Conservation (phyloP, 768 basidiomycete species). For the Lentinula detonsa region DNA sequence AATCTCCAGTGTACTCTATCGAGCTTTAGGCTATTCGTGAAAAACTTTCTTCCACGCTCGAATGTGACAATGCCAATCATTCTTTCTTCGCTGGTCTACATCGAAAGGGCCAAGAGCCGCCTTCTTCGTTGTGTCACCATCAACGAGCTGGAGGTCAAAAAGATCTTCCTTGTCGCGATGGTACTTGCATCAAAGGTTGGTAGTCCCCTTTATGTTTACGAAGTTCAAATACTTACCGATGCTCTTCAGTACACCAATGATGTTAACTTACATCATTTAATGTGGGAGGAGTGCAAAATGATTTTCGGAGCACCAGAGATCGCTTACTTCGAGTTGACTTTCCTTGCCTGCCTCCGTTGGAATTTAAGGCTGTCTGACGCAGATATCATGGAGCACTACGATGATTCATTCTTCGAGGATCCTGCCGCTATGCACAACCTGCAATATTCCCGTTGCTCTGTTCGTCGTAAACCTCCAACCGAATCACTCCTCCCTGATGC, state of each 20-base stretch:
- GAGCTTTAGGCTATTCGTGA: constrained; percentile 57
- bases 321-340: constrained; percentile 75
- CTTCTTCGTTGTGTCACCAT: constrained; percentile 58
- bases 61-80: constrained; percentile 58
- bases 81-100: constrained; percentile 69
- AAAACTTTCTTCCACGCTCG: constrained; percentile 69
- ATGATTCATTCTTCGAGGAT: constrained; percentile 16
- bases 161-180: constrained; percentile 83
- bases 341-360: constrained; percentile 72
- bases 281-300: constrained; percentile 81
- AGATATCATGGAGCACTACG: constrained; percentile 52
- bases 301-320: constrained; percentile 78
- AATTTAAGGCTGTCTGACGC: constrained; percentile 59
- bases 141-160: constrained; percentile 82
- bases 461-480: not conserved
- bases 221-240: not conserved
- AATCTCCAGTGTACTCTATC: constrained; percentile 43
- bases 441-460: not conserved
- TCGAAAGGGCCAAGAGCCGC: constrained; percentile 69
- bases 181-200: constrained; percentile 80
- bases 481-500: not conserved
- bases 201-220: not conserved
- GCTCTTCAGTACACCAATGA: constrained; percentile 70
- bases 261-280: constrained; percentile 82
- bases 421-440: constrained; percentile 4